Base-by-base conservation (phyloP, 805 yeast genomes). In the Sugiyamaella qingdaonensis region DNA sequence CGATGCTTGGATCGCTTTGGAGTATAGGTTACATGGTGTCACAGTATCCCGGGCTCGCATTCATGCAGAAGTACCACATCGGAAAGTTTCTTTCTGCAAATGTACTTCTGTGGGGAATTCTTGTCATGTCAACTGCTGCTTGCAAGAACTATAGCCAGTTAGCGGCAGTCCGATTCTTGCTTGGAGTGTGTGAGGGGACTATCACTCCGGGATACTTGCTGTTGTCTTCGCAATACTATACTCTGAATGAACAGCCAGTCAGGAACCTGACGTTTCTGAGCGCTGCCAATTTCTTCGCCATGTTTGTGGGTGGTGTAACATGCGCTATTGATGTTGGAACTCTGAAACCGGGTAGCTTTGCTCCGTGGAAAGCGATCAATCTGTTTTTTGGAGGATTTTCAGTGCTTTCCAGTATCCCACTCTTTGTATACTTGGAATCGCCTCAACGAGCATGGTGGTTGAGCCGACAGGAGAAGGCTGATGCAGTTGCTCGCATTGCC, bases 121-220 rank as follows among this genome's bases (percentile, higher is more conserved):
- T 53, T 14, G n/a, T 57, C 24, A 33, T 45, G 9, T 46, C 52
- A 32, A 53, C 46, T 19, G 58, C 54, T 13, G 57, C 52, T 13
- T 75, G 82, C 4, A 62, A 71, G 35, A 68, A 64, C 31, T 78
- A 71, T 54, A 69, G 76, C 10, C 76, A 80, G 0, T 70, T 80
- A 48, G 59, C 79, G 19, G 72, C 74, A 10, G 65, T 75, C n/a
- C 70, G 86, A 62, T 73, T 73, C 3, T 59, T 80, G 41, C 63
- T 80, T 24, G 86, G 86, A 10, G 64, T 73, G 54, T 66, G 78
- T 1, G 85, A 81, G 62, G 39, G 39, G 3, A 34, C 39, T 4
- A 34, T 34, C 4, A 34, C 39, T 34, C 39, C 39, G 5, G 39
- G 39, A 16, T 34, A 34, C 8, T 16, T 34, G 18, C 39, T 34